Base-by-base conservation (phyloP, 768 basidiomycete species). In the Auricularia sp. region DNA sequence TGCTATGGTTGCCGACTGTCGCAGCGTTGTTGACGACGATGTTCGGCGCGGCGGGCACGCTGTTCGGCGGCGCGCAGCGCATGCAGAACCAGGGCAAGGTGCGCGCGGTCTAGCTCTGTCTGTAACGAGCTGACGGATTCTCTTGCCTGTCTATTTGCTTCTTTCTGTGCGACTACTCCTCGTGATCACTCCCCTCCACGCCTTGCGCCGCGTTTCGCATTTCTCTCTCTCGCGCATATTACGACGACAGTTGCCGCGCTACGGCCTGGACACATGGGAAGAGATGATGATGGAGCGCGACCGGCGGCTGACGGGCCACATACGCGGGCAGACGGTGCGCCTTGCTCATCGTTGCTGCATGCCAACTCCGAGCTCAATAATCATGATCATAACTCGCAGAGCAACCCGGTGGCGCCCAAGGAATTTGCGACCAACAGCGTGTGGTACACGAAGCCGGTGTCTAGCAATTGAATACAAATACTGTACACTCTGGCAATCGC, bases 281-380 rank as follows among this genome's bases (percentile, higher is more conserved):
- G 83, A 90, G 63, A 92, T 91, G 89, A 92, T 98, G 93, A 93
- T 98, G 88, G 84, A 87, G 71, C 81, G 96, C 64, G 96, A 98
- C 78, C 81, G 83, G 72, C 81, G 90, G 68, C 75, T 98, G 72
- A 97, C 94, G 2, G 96, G 96, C 13, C 89, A 90, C 72, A 71
- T 77, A 70, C 84, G 96, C 68, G 93, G 93, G 63, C 96, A 98
- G 74, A 81, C 82, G 73, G 95, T 95, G 74, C 71, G 92, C 78
- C 59, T 11, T 37, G 33, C 66, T 24, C 47, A n/a, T 34, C 14
- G 6, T 21, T 10, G 7, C 24, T 3, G 14, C 64, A 62, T 16
- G 14, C 1, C 1, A 3, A n/a, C 1, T 1, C 24, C 10, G 54
- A 21, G 24, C 54, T 54, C 35, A 29, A 37, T 37, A 24, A 10